Evolutionary conservation across 805 yeast genomes (phyloP), one percentile per base, ranked within the genome.

Genomic region (Kodamaea nitidulidarum): DNA sequence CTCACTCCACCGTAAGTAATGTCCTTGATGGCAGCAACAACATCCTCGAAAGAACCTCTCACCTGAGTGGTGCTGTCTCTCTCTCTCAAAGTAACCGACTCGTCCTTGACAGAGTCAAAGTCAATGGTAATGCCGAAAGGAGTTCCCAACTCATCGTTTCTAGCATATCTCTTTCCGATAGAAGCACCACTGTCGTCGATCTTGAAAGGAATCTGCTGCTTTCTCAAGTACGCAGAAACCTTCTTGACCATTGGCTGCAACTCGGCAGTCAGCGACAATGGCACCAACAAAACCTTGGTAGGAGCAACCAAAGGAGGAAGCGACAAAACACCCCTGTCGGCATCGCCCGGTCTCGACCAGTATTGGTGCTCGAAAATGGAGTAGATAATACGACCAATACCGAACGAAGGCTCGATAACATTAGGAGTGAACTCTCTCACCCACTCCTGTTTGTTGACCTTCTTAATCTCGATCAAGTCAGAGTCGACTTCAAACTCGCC

Each of bases 341-440:
- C 82, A 46, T 81, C 76, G 60, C 85, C 96, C 14, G 95, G 88
- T 69, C 99, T 83, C 40, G 84, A 67, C 96, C 96, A 93, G 84
- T 83, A 93, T 37, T 78, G 75, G 67, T 93, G 99, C 72, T 93
- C 99, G 56, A 90, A 85, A 51, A 91, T 66, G 28, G 95, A 78
- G 71, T 93, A 93, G 49, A 93, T 72, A 63, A 95, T 88, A 72
- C 99, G 90, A 44, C 98, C 98, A 60, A 93, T 84, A 78, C 99
- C 99, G 58, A 93, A 93, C 5, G 99, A 93, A 46, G 99, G 99
- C 71, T 93, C 99, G 56, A 93, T 93, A 45, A 93, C 99, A 61
- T 86, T 88, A 46, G 99, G 99, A 50, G 87, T 86, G 70, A 70
- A 93, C 70, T 95, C 98, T 60, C 98, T 86, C 42, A 93, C 75